Conservation (phyloP, 495 filamentous ascomycete species). For the Podospora pseudocomata region DNA sequence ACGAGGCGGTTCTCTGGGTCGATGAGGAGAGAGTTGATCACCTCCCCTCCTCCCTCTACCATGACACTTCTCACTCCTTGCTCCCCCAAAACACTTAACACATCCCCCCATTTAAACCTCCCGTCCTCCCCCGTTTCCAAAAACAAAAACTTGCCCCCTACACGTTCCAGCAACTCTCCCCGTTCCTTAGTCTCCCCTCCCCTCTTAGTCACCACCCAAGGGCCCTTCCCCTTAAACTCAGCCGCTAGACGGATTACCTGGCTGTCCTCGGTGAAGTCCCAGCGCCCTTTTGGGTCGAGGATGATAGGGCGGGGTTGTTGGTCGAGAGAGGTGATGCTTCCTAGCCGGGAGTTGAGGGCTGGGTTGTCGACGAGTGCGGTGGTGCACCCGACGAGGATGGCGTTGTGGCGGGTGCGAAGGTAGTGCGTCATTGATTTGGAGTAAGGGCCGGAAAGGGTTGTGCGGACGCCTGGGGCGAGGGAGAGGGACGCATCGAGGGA, state of each 20-base stretch:
- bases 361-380: conserved; percentile 86
- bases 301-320: conserved; percentile 73
- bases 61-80: conserved; percentile 74
- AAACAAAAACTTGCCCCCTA: conserved; percentile 40
- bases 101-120: conserved; percentile 55
- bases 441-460: conserved; percentile 70
- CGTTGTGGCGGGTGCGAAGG: conserved; percentile 75
- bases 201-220: conserved; percentile 59
- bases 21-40: conserved; percentile 71
- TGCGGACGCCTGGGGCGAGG: conserved; percentile 69
- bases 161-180: conserved; percentile 29
- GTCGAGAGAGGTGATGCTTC: background rate
- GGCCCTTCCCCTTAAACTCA: conserved; percentile 65
- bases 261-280: conserved; percentile 56
- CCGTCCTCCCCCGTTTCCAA: conserved; percentile 15
- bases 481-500: conserved; percentile 81
- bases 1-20: conserved; percentile 60
- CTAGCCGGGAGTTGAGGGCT: conserved; percentile 60
- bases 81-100: conserved; percentile 54
- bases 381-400: conserved; percentile 78
- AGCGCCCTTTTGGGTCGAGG: conserved; percentile 68
- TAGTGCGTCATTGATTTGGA: conserved; percentile 91
- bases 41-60: conserved; percentile 78
- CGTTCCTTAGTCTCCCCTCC: conserved; percentile 19
- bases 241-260: conserved; percentile 63